These are phyloP conservation scores for Clavispora santaluciae DNA, from an alignment of 805 yeast genomes.

Conservation along the genomic window DNA sequence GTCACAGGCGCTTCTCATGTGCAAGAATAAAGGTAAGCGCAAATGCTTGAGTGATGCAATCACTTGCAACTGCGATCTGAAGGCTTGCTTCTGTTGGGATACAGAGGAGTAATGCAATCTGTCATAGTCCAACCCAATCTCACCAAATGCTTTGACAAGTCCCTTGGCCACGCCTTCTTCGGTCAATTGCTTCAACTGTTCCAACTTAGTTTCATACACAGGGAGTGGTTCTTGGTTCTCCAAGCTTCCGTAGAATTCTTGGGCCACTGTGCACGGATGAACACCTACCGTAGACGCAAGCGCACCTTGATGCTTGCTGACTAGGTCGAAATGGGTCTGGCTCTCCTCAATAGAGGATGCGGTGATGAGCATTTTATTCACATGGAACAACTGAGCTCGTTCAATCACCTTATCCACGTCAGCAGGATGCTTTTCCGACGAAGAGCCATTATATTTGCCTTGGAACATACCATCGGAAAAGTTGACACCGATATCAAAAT, in stretches of 20 bases:
- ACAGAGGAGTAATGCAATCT: constrained; percentile 70
- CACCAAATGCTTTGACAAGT: constrained; percentile 81
- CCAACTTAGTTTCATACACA: constrained; percentile 40
- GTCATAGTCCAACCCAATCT: constrained; percentile 93
- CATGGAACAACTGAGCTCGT: constrained; percentile 64
- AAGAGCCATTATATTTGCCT: constrained; percentile 69
- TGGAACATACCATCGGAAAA: constrained; percentile 85
- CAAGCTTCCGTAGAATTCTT: constrained; percentile 30
- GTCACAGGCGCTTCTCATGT: constrained; percentile 79
- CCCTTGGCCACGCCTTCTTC: constrained; percentile 44
- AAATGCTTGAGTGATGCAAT: constrained; percentile 38
- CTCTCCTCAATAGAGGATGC: constrained; percentile 77
- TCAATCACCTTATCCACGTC: constrained; percentile 63
- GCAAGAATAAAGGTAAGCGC: constrained; percentile 77
- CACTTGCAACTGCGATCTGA: constrained; percentile 68
- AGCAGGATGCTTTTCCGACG: constrained; percentile 49
- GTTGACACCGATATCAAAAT: constrained; percentile 57
- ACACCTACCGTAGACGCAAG: constrained; percentile 80
- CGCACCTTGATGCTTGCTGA: constrained; percentile 30
- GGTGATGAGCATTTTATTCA: constrained; percentile 69
- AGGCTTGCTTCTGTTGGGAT: constrained; percentile 62
- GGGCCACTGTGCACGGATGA: constrained; percentile 83
- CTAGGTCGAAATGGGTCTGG: constrained; percentile 52
- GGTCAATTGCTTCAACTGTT: constrained; percentile 46
- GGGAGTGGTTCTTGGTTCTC: constrained; percentile 33